Percentiles rank a stretch among this genome's conserved stretches.
These are phyloP conservation scores for Coriaria nepalensis DNA, from an alignment of 306 rosid genomes.

Conservation along the genomic window DNA sequence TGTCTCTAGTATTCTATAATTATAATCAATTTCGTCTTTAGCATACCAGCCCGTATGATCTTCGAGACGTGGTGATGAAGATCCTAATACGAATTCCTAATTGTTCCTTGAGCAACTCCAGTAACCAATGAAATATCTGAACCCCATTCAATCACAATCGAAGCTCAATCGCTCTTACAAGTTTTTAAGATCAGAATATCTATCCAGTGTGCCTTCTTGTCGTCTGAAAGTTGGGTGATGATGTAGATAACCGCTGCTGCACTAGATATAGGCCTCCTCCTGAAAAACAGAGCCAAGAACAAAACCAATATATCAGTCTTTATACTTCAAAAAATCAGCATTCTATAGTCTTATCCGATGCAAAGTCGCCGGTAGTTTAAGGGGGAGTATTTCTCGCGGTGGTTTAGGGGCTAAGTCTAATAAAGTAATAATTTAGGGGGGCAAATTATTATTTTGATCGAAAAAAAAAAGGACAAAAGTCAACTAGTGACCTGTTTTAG, in stretches of 20 bases:
- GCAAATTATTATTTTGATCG: too few relatives aligned
- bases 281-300: constrained; percentile 16
- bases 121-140: constrained; percentile 92
- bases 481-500: too few relatives aligned
- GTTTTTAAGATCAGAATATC: neutral
- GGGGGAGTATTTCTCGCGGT: too few relatives aligned
- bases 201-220: constrained; percentile 81
- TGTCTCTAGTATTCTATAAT: too few relatives aligned
- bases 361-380: too few relatives aligned
- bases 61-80: constrained; percentile 77
- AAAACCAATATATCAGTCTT: neutral
- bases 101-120: constrained; percentile 97
- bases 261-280: constrained; percentile 98
- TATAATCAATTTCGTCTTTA: too few relatives aligned
- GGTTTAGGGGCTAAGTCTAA: too few relatives aligned
- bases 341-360: too few relatives aligned
- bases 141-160: constrained; percentile 11
- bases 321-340: neutral
- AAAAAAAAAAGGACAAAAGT: too few relatives aligned
- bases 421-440: too few relatives aligned
- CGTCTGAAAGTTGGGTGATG: constrained; percentile 84
- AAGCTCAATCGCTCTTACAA: neutral
- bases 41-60: constrained; percentile 88
- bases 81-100: constrained; percentile 83
- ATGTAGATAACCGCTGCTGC: constrained; percentile 96